Base-by-base conservation (phyloP, 1,284 basidiomycete species). In the Cutaneotrichosporon cavernicola region DNA sequence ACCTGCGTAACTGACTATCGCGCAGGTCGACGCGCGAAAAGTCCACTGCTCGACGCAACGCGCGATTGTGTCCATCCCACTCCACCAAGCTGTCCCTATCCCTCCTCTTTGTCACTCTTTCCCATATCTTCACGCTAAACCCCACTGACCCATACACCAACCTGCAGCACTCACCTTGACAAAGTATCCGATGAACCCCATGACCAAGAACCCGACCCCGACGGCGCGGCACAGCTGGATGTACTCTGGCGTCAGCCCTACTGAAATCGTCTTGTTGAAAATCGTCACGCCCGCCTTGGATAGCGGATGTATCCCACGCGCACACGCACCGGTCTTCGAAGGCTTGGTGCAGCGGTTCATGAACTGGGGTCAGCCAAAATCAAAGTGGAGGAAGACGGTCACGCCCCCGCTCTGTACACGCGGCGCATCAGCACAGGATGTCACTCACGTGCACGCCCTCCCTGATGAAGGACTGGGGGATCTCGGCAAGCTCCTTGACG, bases 321-420 rank as follows among this genome's bases (percentile, higher is more conserved):
- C 36, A 3, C 13, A 79, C 83, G 70, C 65, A 97, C 96, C 96
- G 84, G 92, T 91, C 81, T 91, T 87, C 61, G 92, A 92, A 61
- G 96, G 96, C 84, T 99, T 99, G 69, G 94, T 97, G 85, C 96
- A 99, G 78, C 95, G 88, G 76, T 89, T 91, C 73, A 99, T 83
- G 84, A 99, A 98, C 94, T 97, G 75, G 6, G 67, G 59, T 63
- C 66, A 62, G 52, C 58, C 34, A 47, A 40, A 14, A 31, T 43
- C 47, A 65, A 63, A 61, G 14, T 52, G 18, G 11, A 22, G 32
- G 32, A 34, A 14, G 52, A 34, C 7, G 16, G n/a, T n/a, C 32
- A 18, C 8, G 32, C 7, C 16, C 26, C 18, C 18, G 31, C n/a
- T n/a, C 16, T n/a, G 13, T 9, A 16, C 30, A 14, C 18, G 51